Conservation (phyloP, 768 basidiomycete species). For the Boletus vinaceobasis region DNA sequence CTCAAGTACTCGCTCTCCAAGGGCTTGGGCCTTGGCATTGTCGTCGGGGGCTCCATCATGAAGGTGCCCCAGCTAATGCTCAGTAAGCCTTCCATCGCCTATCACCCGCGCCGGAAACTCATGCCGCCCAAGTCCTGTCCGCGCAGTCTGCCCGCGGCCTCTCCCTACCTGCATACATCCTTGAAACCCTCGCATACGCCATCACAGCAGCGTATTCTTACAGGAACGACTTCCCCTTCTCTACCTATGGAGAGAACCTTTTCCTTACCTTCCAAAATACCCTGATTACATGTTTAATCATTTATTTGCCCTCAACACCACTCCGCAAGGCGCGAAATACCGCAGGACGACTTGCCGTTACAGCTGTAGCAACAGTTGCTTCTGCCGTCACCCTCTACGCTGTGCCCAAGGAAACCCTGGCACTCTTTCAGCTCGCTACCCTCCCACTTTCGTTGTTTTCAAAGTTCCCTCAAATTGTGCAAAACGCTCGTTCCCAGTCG, state of each 20-base stretch:
- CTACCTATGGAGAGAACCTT: slow-evolving; percentile 95
- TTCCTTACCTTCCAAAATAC: slow-evolving; percentile 90
- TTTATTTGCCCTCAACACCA: slow-evolving; percentile 49
- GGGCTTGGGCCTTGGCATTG: slow-evolving; percentile 88
- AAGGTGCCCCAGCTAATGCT: slow-evolving; percentile 93
- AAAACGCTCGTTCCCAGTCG: slow-evolving; percentile 69
- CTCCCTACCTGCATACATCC: slow-evolving; percentile 78
- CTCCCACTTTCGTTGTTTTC: slow-evolving; percentile 90
- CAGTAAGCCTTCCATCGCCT: slow-evolving; percentile 44
- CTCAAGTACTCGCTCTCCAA: slow-evolving; percentile 92
- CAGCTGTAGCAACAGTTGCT: slow-evolving; percentile 32
- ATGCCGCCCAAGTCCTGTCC: slow-evolving; percentile 50
- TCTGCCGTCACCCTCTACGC: slow-evolving; percentile 42
- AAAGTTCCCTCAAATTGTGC: slow-evolving; percentile 89
- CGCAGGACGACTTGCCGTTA: slow-evolving; percentile 31
- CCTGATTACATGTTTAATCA: slow-evolving; percentile 84
- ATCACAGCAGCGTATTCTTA: slow-evolving; percentile 88
- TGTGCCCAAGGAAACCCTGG: slow-evolving; percentile 49
- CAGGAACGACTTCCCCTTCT: slow-evolving; percentile 86
- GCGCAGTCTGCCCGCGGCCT: slow-evolving; percentile 82
- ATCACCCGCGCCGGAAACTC: neutral
- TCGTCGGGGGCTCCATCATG: slow-evolving; percentile 90
- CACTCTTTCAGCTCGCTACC: slow-evolving; percentile 77
- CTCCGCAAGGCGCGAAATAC: slow-evolving; percentile 25
- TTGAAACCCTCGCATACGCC: slow-evolving; percentile 88